A percentile compares a stretch with the other conserved stretches of the same genome.
Evolutionary conservation across 768 basidiomycete species (phyloP).

Genomic region (Amanita pallidorosea): DNA sequence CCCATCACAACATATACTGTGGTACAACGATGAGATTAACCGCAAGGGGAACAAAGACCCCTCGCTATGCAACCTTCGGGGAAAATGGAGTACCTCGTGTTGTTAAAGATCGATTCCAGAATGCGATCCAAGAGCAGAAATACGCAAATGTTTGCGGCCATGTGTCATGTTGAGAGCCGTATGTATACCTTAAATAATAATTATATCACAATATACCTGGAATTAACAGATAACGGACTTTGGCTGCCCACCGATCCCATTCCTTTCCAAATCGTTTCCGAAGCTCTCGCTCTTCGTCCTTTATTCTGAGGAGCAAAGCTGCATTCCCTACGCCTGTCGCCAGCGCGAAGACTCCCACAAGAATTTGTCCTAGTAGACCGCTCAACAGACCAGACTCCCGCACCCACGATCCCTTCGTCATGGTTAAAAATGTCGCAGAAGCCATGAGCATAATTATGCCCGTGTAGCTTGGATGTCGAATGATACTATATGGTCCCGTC

Average conservation of each 20-base stretch:
- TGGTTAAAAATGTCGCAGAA: constrained; percentile 25
- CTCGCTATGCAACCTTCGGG: too few species aligned
- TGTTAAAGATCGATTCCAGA: too few species aligned
- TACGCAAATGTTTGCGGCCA: too few species aligned
- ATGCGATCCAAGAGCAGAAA: too few species aligned
- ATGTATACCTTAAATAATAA: too few species aligned
- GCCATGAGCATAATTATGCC: constrained; percentile 10
- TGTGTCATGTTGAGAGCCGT: too few species aligned
- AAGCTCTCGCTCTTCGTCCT: constrained; percentile 34
- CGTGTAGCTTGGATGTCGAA: constrained; percentile 24
- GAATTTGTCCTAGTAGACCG: constrained; percentile 18
- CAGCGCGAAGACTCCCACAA: constrained; percentile 15
- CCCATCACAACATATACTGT: too few species aligned
- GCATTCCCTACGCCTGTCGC: too few species aligned
- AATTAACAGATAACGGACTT: constrained; percentile 35
- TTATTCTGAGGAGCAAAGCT: background rate
- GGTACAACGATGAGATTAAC: too few species aligned
- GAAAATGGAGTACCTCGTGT: too few species aligned
- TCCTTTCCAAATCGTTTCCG: constrained; percentile 27
- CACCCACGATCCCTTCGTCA: constrained; percentile 30
- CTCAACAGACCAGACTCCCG: constrained; percentile 29
- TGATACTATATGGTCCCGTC: constrained; percentile 19
- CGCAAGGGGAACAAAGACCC: too few species aligned
- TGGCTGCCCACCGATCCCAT: constrained; percentile 31
- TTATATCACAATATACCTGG: constrained; percentile 18